A percentile compares a stretch with the other conserved stretches of the same genome.
phyloP scores from a whole-genome alignment of 768 basidiomycete species.

The Daedaleopsis nitida region DNA sequence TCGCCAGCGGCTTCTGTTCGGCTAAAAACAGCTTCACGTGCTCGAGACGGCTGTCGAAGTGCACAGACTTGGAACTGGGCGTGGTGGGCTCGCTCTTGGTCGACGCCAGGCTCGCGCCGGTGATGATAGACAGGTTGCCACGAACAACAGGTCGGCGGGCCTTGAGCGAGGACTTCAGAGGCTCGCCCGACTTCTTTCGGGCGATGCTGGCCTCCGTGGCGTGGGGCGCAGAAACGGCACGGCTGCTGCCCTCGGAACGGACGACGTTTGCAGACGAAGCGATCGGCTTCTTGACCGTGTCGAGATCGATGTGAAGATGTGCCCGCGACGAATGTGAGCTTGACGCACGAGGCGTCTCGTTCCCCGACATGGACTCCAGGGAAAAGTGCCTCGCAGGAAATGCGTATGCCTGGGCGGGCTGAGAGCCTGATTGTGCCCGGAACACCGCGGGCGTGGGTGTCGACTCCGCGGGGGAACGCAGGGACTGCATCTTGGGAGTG shows the following conservation, averaged over 20 bases:
- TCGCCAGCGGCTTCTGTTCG: conserved; percentile 93
- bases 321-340: neutral
- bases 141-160: conserved; percentile 50
- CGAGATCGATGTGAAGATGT: conserved; percentile 9
- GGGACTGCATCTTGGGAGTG: conserved; percentile 28
- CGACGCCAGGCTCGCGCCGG: conserved; percentile 37
- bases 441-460: conserved; percentile 45
- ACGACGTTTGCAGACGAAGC: neutral
- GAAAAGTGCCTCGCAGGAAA: conserved; percentile 12
- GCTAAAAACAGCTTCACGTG: conserved; percentile 94
- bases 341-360: conserved; percentile 22
- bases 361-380: conserved; percentile 4
- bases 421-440: conserved; percentile 15
- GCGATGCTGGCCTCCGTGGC: conserved; percentile 47
- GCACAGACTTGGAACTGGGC: conserved; percentile 84
- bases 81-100: conserved; percentile 81
- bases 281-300: conserved; percentile 1
- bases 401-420: conserved; percentile 6
- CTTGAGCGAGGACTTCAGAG: conserved; percentile 91
- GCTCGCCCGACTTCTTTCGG: conserved; percentile 93
- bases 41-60: conserved; percentile 91
- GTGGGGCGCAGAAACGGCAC: conserved; percentile 20
- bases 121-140: conserved; percentile 54
- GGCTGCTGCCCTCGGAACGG: neutral
- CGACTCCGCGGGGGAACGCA: conserved; percentile 42